Evolutionary conservation across 1,139 yeast species (phyloP).

Genomic region (Scheffersomyces segobiensis): DNA sequence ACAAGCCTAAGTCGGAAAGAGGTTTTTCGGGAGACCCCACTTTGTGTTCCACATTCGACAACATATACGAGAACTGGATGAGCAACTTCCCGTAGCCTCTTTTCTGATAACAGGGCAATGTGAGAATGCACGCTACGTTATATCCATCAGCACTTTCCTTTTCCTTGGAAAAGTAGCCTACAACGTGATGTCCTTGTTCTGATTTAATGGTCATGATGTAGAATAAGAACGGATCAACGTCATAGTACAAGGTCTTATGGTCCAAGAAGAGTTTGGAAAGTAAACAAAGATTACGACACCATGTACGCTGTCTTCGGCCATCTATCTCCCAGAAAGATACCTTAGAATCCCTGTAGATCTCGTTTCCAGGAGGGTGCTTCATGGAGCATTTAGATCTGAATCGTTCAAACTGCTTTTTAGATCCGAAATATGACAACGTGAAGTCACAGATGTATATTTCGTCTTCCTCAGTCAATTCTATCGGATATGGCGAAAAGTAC

Average conservation of each 20-base stretch:
- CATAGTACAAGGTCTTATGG: conserved; percentile 93
- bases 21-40: conserved; percentile 98
- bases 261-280: conserved; percentile 86
- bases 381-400: conserved; percentile 82
- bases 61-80: conserved; percentile 89
- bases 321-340: conserved; percentile 89
- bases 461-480: conserved; percentile 90
- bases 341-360: conserved; percentile 84
- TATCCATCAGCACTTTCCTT: conserved; percentile 95
- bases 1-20: conserved; percentile 85
- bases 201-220: conserved; percentile 93
- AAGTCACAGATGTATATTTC: conserved; percentile 88
- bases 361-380: conserved; percentile 98
- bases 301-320: conserved; percentile 90
- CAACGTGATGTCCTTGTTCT: conserved; percentile 88
- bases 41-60: conserved; percentile 83
- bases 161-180: conserved; percentile 95
- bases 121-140: conserved; percentile 94
- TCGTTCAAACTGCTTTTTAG: conserved; percentile 87
- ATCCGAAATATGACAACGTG: conserved; percentile 84
- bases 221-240: conserved; percentile 94
- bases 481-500: conserved; percentile 97
- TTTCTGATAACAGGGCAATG: conserved; percentile 94
- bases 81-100: conserved; percentile 90
- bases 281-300: conserved; percentile 94